These are phyloP conservation scores for Saccharum officinarum DNA, from an alignment of 176 grass and related monocot species.

Conservation along the genomic window DNA sequence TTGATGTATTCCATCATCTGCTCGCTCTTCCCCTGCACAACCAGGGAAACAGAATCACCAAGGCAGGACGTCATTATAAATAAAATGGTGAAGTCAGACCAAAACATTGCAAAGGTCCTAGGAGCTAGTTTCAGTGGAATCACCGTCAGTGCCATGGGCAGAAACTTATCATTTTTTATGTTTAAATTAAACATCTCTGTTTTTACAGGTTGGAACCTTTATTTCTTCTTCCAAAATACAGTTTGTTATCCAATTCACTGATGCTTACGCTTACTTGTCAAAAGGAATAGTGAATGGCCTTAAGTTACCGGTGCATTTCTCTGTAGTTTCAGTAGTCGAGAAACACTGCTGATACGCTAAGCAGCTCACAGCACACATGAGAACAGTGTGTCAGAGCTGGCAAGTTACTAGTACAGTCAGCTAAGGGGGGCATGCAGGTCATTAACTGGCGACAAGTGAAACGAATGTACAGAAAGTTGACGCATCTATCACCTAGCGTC, in stretches of 20 bases:
- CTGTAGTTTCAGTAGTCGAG: neutral
- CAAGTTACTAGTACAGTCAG: neutral
- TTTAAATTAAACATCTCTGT: neutral
- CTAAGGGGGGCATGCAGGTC: neutral
- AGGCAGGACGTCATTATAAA: neutral
- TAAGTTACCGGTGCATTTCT: neutral
- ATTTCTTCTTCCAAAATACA: neutral
- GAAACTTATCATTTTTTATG: neutral
- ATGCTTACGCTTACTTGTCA: neutral
- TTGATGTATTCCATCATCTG: conserved; percentile 88
- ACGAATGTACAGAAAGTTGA: neutral
- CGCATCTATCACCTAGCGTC: neutral
- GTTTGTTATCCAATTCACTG: neutral
- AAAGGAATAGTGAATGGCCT: neutral
- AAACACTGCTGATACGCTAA: neutral
- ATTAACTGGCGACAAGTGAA: neutral
- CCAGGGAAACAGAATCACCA: neutral
- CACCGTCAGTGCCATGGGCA: too few species aligned
- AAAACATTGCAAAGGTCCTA: neutral
- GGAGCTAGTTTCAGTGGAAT: neutral
- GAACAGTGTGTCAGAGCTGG: too few species aligned
- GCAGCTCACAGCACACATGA: neutral
- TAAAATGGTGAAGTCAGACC: neutral
- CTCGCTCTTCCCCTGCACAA: conserved; percentile 60
- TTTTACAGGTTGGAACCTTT: neutral